Percentiles rank a stretch among this genome's conserved stretches.
Evolutionary conservation across 305 asterid genomes (phyloP).

Genomic region (Striga hermonthica): DNA sequence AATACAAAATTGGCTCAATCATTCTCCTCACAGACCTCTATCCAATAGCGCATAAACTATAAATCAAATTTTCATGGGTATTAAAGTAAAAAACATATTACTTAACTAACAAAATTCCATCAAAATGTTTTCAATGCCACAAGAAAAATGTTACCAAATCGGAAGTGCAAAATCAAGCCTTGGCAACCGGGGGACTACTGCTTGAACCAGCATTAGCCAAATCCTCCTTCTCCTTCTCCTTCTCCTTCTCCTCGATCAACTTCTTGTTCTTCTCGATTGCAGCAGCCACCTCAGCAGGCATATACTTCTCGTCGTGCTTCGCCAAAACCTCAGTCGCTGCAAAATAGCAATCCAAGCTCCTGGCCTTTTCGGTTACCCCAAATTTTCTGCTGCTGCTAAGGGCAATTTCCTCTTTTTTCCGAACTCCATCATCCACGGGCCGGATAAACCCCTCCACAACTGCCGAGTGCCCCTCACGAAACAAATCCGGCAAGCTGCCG

Average conservation of each 20-base stretch:
- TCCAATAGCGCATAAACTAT: background rate
- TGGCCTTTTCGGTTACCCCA: slow-evolving; percentile 63
- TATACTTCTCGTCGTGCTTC: slow-evolving; percentile 97
- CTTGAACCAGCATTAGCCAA: slow-evolving; percentile 24
- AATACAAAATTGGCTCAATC: slow-evolving; percentile 21
- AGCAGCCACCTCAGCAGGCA: slow-evolving; percentile 87
- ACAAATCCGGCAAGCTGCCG: slow-evolving; percentile 83
- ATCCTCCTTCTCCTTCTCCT: slow-evolving; percentile 39
- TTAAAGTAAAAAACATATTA: slow-evolving; percentile 10
- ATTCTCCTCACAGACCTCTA: slow-evolving; percentile 14
- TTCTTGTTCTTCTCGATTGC: slow-evolving; percentile 75
- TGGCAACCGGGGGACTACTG: slow-evolving; percentile 11
- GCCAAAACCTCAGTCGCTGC: slow-evolving; percentile 75
- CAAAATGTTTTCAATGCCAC: background rate
- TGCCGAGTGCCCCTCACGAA: slow-evolving; percentile 89
- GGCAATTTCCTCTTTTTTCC: slow-evolving; percentile 36
- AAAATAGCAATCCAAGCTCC: slow-evolving; percentile 62
- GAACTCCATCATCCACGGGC: slow-evolving; percentile 49
- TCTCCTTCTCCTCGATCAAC: slow-evolving; percentile 34
- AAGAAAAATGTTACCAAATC: slow-evolving; percentile 21
- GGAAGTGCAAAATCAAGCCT: slow-evolving; percentile 9
- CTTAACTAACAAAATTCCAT: slow-evolving; percentile 1
- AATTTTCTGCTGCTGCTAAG: slow-evolving; percentile 40
- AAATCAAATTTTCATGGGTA: slow-evolving; percentile 11
- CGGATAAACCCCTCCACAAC: slow-evolving; percentile 81